Percentiles rank a stretch among this genome's conserved stretches.
Conservation (phyloP, 2,329 filamentous ascomycete genomes). For the Alternaria rosae region DNA sequence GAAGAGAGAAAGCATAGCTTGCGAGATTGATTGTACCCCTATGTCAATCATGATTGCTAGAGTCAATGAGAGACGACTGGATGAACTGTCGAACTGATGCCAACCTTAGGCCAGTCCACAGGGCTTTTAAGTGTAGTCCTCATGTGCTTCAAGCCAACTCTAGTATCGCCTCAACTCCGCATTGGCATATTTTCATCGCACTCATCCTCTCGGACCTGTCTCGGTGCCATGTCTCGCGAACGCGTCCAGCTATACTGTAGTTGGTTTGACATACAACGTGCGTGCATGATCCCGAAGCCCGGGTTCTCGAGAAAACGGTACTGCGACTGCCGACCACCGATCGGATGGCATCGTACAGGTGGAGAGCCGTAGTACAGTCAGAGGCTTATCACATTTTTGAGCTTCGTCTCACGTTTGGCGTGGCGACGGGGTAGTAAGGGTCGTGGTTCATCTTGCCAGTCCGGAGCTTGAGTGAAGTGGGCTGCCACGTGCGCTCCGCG, state of each 20-base stretch:
- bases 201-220: not conserved
- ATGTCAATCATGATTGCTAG: not conserved
- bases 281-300: not conserved
- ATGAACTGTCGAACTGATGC: not conserved
- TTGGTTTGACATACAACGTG: not conserved
- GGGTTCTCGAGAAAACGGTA: not conserved
- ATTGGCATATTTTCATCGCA: not conserved
- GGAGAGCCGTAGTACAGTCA: slow-evolving; percentile 2
- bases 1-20: not conserved
- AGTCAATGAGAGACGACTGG: not conserved
- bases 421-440: not conserved
- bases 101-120: not conserved
- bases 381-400: not conserved
- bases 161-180: not conserved
- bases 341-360: not conserved
- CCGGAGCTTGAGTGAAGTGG: not conserved
- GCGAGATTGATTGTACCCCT: not conserved
- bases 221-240: not conserved
- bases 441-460: not conserved
- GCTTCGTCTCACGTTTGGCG: not conserved
- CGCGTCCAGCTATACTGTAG: not conserved
- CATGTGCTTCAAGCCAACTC: not conserved
- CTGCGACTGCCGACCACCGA: not conserved
- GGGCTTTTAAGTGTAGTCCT: not conserved
- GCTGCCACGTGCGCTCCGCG: not conserved